Evolutionary conservation across 352 stramenopile genomes (phyloP), one percentile per base, ranked within the genome.

Genomic region (Pythium biforme): DNA sequence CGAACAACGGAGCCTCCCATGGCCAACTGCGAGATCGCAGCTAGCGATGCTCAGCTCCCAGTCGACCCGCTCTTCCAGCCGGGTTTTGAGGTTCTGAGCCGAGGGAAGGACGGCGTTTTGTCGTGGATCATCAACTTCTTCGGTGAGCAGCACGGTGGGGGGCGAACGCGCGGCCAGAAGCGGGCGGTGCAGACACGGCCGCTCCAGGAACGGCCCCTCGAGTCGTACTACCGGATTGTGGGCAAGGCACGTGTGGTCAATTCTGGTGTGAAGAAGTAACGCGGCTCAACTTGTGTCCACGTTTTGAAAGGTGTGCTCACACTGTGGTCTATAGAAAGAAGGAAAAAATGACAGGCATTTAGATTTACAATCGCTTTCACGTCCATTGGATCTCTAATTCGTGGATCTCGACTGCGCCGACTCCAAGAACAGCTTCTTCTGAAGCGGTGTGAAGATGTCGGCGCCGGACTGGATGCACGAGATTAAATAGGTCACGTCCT

Each of bases 401-500:
- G 25, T 76, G 31, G 61, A n/a, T 4, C 39, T 59, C 25, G 43
- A 33, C 33, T 66, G 59, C 26, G 83, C 66, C 5, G 83, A 86
- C 61, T 89, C 80, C 34, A 92, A 70, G 26, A 95, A 92, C 25
- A 95, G 81, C 68, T 84, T 86, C 59, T 95, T 86, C 62, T 95
- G 84, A 41, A 94, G 68, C 17, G 84, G 83, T 25, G 84, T 79
- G 66, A 93, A 94, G 49, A 94, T 72, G 70, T 95, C 85, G 48
- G 72, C 83, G 26, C 85, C 82, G 11, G 81, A 75, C 52, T 92
- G 79, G 64, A 95, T 94, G 62, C 84, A 90, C 40, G 83, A 90
- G 68, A 95, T 93, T 86, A 95, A 90, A 89, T 91, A 93, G 45
- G 71, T 77, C 66, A 95, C 87, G 69, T 95, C 87, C 60, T 88